phyloP scores from a whole-genome alignment of 108 stramenopile species.

The Cyclotella baltica region DNA sequence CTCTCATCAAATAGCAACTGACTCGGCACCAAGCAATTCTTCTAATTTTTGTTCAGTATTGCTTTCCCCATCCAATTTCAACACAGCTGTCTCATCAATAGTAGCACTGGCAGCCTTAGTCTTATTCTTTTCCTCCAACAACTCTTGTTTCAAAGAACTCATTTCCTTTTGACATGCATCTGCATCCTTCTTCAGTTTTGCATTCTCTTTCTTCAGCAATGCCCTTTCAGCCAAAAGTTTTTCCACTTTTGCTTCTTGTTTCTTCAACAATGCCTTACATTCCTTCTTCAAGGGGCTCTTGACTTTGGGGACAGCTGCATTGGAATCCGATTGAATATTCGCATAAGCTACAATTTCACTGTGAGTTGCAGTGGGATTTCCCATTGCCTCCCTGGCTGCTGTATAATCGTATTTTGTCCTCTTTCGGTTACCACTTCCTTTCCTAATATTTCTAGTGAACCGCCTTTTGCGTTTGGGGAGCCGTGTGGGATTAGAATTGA shows the following conservation, averaged over 20 bases:
- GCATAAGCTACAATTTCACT: neutral
- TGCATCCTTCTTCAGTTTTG: neutral
- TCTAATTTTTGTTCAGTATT: too few species aligned
- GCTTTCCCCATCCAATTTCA: too few species aligned
- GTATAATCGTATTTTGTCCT: neutral
- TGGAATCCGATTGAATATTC: neutral
- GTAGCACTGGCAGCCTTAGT: too few species aligned
- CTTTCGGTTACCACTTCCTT: neutral
- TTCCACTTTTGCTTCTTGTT: neutral
- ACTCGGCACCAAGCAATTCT: too few species aligned
- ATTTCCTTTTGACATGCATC: neutral
- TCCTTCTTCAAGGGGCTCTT: neutral
- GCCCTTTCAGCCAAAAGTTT: neutral
- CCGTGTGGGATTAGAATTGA: neutral
- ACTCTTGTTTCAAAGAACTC: too few species aligned
- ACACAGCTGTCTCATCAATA: too few species aligned
- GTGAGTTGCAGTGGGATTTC: neutral
- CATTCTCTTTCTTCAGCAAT: neutral
- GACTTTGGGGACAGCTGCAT: neutral
- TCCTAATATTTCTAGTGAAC: neutral
- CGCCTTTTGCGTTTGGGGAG: neutral
- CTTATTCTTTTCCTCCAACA: too few species aligned
- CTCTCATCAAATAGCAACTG: too few species aligned
- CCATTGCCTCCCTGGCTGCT: neutral
- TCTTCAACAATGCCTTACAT: neutral